Evolutionary conservation across 176 grass and related monocot genomes (phyloP), one percentile per base, ranked within the genome.

Genomic region (Echinochloa phyllopogon): DNA sequence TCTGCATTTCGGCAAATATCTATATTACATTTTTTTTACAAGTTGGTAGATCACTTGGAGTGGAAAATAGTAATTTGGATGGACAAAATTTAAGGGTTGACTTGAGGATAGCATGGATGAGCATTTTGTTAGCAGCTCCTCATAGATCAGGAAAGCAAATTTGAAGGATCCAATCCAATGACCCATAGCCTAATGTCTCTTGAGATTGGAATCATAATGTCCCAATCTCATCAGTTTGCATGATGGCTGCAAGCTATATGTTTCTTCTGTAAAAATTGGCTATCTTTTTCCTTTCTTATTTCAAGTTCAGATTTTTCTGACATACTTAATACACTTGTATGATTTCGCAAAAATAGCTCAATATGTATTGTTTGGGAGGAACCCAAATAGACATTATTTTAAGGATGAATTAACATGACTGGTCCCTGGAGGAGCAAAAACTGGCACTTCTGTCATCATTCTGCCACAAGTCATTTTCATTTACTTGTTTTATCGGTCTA

Each of bases 391-490:
- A 52, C 48, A 65, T 47, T 65, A 74, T 15, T 66, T 48, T 47
- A 38, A 37, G n/a, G 15, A 15, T 75, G 33, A 67, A 75, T 27
- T 18, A 75, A 27, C 27, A 78, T 63, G 42, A 65, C 11, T 10
- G 43, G 76, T 80, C 21, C 53, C 62, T 61, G 20, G 4, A 36
- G 13, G 12, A 64, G 40, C 6, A 8, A 65, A 27, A 78, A 51
- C 37, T 81, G 39, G 21, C 36, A 17, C 36, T 77, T 44, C 23
- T 77, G 44, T 77, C 12, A 36, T 86, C 10, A 50, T 20, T 13
- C 52, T 82, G 20, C 58, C 52, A 49, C 65, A 62, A 71, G 38
- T 58, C 53, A 72, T 76, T 71, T 81, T 76, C 69, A 43, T 82
- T 3, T 68, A 69, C 17, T 20, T 17, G 21, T 82, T 70, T 42